Percentiles rank a stretch among this genome's conserved stretches.
Evolutionary conservation across 352 stramenopile species (phyloP).

Genomic region (Globisporangium orthogonon): DNA sequence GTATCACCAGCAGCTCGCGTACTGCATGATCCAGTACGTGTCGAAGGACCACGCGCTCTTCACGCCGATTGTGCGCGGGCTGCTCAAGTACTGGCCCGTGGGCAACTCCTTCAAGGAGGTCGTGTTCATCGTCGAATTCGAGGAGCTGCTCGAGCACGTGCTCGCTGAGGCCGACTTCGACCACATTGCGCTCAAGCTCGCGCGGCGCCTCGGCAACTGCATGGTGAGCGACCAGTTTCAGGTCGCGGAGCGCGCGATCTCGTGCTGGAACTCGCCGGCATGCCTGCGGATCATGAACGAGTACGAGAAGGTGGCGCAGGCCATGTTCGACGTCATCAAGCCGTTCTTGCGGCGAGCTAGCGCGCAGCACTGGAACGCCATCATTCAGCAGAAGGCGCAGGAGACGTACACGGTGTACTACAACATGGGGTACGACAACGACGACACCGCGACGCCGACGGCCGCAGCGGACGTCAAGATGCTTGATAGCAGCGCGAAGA

Average conservation of each 20-base stretch:
- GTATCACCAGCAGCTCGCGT: constrained; percentile 85
- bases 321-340: constrained; percentile 83
- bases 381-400: constrained; percentile 82
- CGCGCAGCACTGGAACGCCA: constrained; percentile 68
- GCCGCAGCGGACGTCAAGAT: constrained; percentile 24
- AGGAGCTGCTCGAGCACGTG: constrained; percentile 87
- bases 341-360: constrained; percentile 49
- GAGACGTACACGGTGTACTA: constrained; percentile 87
- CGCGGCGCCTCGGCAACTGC: constrained; percentile 55
- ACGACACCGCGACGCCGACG: constrained; percentile 30
- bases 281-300: constrained; percentile 87
- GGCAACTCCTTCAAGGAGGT: constrained; percentile 87
- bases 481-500: constrained; percentile 46
- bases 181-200: constrained; percentile 46
- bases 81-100: constrained; percentile 84
- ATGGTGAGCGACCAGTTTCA: constrained; percentile 85
- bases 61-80: constrained; percentile 66
- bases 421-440: constrained; percentile 87
- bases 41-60: constrained; percentile 86
- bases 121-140: constrained; percentile 86
- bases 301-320: constrained; percentile 81
- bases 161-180: constrained; percentile 74
- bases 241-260: constrained; percentile 77
- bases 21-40: constrained; percentile 89
- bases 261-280: constrained; percentile 71